Evolutionary conservation across 306 rosid species (phyloP).

Genomic region (Abrus pulchellus): DNA sequence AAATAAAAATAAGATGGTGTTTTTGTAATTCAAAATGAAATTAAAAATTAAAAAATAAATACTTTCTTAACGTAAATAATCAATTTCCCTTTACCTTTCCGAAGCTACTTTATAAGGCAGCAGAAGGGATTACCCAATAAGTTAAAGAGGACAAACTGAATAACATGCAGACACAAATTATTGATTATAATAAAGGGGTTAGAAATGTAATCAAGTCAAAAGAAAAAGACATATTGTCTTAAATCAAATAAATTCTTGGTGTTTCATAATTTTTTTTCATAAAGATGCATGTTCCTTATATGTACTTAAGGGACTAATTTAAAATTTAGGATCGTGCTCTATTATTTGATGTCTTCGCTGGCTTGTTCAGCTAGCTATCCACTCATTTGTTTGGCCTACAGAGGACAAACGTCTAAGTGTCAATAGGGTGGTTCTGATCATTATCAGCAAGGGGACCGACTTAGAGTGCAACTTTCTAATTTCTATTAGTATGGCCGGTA

Average conservation of each 20-base stretch:
- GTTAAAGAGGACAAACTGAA: too few relatives aligned
- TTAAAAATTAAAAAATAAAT: too few relatives aligned
- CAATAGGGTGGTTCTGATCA: constrained; percentile 43
- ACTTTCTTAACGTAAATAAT: too few relatives aligned
- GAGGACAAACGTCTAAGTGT: not conserved
- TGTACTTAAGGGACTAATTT: not conserved
- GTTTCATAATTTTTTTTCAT: not conserved
- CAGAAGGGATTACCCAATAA: too few relatives aligned
- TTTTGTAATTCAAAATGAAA: too few relatives aligned
- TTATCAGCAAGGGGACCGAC: constrained; percentile 26
- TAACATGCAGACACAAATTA: too few relatives aligned
- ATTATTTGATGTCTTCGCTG: not conserved
- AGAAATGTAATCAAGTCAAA: not conserved
- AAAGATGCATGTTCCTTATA: not conserved
- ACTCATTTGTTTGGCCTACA: not conserved
- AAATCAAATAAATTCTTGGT: not conserved
- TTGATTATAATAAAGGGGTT: too few relatives aligned
- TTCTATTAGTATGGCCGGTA: constrained; percentile 43
- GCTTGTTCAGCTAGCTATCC: not conserved
- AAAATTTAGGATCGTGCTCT: not conserved
- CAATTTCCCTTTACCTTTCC: too few relatives aligned
- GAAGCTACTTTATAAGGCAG: too few relatives aligned
- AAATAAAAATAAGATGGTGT: too few relatives aligned
- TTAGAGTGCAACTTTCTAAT: not conserved
- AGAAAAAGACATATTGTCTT: not conserved